phyloP scores from a whole-genome alignment of 23 red algal species.

The Gracilaria caudata region DNA sequence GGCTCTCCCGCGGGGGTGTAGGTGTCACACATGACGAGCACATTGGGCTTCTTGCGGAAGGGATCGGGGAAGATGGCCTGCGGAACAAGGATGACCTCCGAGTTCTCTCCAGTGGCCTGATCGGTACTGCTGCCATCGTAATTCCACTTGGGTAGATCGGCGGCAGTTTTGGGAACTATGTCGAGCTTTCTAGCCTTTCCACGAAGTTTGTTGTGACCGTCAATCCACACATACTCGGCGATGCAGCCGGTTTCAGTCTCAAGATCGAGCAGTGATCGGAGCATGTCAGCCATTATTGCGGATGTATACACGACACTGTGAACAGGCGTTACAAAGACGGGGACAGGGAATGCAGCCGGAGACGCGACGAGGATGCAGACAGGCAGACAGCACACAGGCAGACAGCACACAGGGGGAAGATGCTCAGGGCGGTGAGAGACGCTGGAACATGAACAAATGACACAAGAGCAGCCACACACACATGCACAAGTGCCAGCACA shows the following conservation, averaged over 20 bases:
- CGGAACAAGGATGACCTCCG: constrained; percentile 92
- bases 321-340: background rate
- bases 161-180: constrained; percentile 23
- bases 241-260: constrained; percentile 43
- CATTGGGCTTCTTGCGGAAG: constrained; percentile 90
- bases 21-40: constrained; percentile 98
- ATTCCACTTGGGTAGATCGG: constrained; percentile 93
- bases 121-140: constrained; percentile 96
- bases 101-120: constrained; percentile 90
- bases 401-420: no score
- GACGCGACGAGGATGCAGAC: no score
- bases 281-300: constrained; percentile 8
- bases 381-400: no score
- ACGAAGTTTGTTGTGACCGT: constrained; percentile 79
- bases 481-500: background rate
- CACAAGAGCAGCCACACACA: no score
- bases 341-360: no score
- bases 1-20: constrained; percentile 92
- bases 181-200: constrained; percentile 72
- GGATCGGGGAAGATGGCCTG: constrained; percentile 93
- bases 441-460: no score
- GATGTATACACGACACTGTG: background rate
- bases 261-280: constrained; percentile 58
- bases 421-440: no score
- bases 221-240: constrained; percentile 99